Base-by-base conservation (phyloP, 192 early-diverging fungal species). In the Backusella westeae region DNA sequence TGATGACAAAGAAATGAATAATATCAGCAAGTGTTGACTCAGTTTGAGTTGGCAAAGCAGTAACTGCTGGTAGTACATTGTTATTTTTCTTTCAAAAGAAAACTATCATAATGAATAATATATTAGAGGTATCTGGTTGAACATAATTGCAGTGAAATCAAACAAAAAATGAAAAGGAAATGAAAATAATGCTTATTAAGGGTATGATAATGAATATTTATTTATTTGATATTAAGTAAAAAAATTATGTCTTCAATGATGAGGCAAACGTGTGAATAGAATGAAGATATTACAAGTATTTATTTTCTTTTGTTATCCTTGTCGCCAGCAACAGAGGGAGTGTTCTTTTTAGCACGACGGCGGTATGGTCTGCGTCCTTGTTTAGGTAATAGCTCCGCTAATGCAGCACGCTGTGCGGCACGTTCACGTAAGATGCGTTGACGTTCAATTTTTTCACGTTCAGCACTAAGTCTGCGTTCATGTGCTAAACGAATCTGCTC, bases 321-420 rank as follows among this genome's bases (percentile, higher is more conserved):
- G 56, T 63, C 12, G 21, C 56, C 56, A 63, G 56, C 23, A 63
- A 63, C 56, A 63, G 56, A 29, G 21, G 23, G 10, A 3, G 9
- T 29, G 26, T 29, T 63, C 26, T 63, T 63, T 23, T 73, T 73
- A 14, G 29, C n/a, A 59, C 56, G 41, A 26, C 75, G 68, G 32
- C 44, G 67, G 38, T 76, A 76, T n/a, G 44, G 67, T 17, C 52
- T 35, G 23, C 75, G 67, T 32, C 69, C 44, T 21, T 42, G 38
- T 70, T 76, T 56, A 0, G 71, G 71, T 12, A 72, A 34, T 6
- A 72, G 42, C 42, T 72, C 46, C 7, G 71, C 49, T 34, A 82
- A 34, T 80, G 77, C 52, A 67, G 75, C 75, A 15, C 75, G 67
- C 35, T 76, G 75, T 26, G 53, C 75, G 17, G 75, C 75, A 17